phyloP scores from a whole-genome alignment of 2,329 filamentous ascomycete species.

The Cytospora schulzeri region DNA sequence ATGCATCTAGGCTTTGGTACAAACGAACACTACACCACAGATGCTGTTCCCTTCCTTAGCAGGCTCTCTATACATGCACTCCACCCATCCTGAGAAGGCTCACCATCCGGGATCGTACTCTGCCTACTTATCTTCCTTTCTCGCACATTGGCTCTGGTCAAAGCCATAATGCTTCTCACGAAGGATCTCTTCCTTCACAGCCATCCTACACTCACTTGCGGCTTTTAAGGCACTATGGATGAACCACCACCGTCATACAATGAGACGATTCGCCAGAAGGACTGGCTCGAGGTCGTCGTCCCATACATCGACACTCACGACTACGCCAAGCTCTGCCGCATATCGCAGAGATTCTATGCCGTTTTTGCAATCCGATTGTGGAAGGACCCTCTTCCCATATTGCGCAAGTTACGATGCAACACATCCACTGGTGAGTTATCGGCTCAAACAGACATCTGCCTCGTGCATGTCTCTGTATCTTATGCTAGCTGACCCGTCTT shows the following conservation, averaged over 20 bases:
- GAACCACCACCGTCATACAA: conserved; percentile 54
- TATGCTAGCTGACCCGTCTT: conserved; percentile 25
- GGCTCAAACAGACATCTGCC: background rate
- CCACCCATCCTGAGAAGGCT: background rate
- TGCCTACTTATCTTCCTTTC: background rate
- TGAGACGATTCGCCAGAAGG: conserved; percentile 47
- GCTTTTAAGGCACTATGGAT: conserved; percentile 32
- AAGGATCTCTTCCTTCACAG: background rate
- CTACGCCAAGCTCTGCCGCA: conserved; percentile 51
- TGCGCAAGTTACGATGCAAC: conserved; percentile 44
- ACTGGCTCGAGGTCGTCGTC: conserved; percentile 54
- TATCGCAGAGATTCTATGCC: conserved; percentile 49
- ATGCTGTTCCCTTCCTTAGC: background rate
- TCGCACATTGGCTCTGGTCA: background rate
- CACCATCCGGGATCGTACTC: background rate
- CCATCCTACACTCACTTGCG: background rate
- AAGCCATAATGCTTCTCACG: background rate
- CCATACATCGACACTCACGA: conserved; percentile 46
- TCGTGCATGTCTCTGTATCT: conserved; percentile 3
- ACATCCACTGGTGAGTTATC: conserved; percentile 47
- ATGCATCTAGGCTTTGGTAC: background rate
- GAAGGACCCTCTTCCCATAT: conserved; percentile 49
- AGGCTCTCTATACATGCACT: background rate
- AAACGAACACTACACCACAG: background rate
- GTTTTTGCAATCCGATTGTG: conserved; percentile 56